phyloP scores from a whole-genome alignment of 306 rosid genomes.

The Prunus kanzakura region DNA sequence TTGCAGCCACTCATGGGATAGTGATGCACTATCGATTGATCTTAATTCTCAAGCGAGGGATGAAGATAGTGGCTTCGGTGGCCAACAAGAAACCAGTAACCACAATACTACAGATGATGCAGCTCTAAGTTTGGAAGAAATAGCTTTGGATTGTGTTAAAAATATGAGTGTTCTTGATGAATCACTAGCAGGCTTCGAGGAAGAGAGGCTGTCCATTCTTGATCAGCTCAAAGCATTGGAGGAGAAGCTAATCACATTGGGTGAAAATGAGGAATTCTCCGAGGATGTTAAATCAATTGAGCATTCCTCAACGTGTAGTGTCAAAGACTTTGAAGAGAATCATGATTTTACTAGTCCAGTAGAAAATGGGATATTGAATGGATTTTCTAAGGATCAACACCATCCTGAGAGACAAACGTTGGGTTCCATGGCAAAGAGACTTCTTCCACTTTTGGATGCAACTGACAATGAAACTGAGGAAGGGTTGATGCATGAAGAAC shows the following conservation, averaged over 20 bases:
- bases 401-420: conserved; percentile 30
- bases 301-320: conserved; percentile 16
- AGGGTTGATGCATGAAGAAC: conserved; percentile 18
- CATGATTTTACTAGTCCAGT: conserved; percentile 36
- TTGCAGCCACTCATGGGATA: conserved; percentile 45
- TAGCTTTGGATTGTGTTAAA: conserved; percentile 62
- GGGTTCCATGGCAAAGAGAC: conserved; percentile 60
- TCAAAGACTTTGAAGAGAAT: conserved; percentile 25
- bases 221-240: conserved; percentile 75
- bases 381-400: conserved; percentile 25
- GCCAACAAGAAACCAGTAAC: conserved; percentile 29
- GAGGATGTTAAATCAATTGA: conserved; percentile 32
- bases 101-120: conserved; percentile 22
- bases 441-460: conserved; percentile 66
- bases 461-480: conserved; percentile 40
- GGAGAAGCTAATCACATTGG: conserved; percentile 54
- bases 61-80: conserved; percentile 29
- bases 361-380: conserved; percentile 30
- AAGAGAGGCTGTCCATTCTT: conserved; percentile 61
- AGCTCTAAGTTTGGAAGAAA: conserved; percentile 52
- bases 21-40: conserved; percentile 60
- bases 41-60: conserved; percentile 44
- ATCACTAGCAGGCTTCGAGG: conserved; percentile 63
- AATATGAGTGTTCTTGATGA: conserved; percentile 57
- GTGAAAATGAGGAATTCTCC: conserved; percentile 39